Evolutionary conservation across 805 yeast genomes (phyloP).

Genomic region (Wickerhamomyces canadensis): DNA sequence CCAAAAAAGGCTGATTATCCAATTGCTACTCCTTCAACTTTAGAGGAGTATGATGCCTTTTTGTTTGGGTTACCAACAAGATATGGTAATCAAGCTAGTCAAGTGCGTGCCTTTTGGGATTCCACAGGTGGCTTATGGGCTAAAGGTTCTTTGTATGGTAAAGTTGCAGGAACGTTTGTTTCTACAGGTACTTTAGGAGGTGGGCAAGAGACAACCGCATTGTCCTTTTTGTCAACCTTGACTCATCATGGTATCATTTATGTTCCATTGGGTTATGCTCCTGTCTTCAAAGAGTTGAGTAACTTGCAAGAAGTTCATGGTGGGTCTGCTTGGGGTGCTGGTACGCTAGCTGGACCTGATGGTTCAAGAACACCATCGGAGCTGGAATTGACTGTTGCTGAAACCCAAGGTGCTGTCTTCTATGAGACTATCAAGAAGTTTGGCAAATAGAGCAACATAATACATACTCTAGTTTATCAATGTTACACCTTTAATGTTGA

Average conservation of each 20-base stretch:
- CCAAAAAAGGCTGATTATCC: constrained; percentile 51
- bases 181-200: constrained; percentile 67
- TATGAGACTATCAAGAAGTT: constrained; percentile 31
- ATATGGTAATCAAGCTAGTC: constrained; percentile 66
- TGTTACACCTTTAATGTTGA: no score
- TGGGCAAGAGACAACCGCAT: constrained; percentile 64
- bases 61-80: constrained; percentile 74
- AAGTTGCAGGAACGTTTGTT: constrained; percentile 62
- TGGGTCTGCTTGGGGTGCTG: constrained; percentile 81
- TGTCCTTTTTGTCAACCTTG: constrained; percentile 47
- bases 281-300: constrained; percentile 45
- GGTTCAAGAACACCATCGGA: constrained; percentile 61
- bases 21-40: constrained; percentile 45
- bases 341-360: constrained; percentile 64
- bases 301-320: constrained; percentile 64
- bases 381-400: constrained; percentile 56
- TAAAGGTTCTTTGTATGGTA: constrained; percentile 55
- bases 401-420: constrained; percentile 59
- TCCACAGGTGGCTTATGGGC: constrained; percentile 70
- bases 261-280: constrained; percentile 66
- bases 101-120: constrained; percentile 67
- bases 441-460: not conserved
- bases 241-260: constrained; percentile 69
- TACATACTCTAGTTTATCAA: no score
- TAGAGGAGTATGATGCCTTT: constrained; percentile 60